Evolutionary conservation across 2,329 filamentous ascomycete genomes (phyloP), one percentile per base, ranked within the genome.

Genomic region (Lecanicillium sp.): DNA sequence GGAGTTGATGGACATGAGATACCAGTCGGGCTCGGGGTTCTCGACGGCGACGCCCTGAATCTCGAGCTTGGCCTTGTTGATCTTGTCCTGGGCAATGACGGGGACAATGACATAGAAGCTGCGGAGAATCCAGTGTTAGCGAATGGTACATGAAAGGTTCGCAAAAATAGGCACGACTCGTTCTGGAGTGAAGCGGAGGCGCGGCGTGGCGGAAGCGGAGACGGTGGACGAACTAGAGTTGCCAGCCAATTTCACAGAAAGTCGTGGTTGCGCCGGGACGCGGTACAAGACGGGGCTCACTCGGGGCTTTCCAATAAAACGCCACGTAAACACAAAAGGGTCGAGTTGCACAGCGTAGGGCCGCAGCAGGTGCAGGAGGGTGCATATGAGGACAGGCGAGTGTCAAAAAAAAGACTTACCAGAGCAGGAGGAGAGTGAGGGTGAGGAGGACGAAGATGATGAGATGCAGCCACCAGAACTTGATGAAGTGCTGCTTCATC

Each of bases 401-500:
- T 9, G 14, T 9, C 11, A n/a, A 19, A n/a, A 19, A 33, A 31
- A 32, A 31, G 19, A 70, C 76, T 71, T 64, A 81, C 78, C 81
- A 57, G 29, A 79, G 61, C 29, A 74, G 64, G 14, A 83, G 68
- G 28, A 78, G 61, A 12, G 83, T 57, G 25, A 77, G 64, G 31
- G 71, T 55, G 32, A 77, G 57, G 44, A 66, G 47, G 41, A 71
- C 52, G 37, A 77, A 54, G 13, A 65, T 53, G 42, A 81, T 60
- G 42, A 80, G 54, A 49, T 79, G 68, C 45, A 68, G 50, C 77
- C 78, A 82, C 79, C 78, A 82, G 49, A 72, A 79, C 48, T 62
- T 66, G 51, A 59, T 66, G 54, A 69, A 71, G 53, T 77, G 72
- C 33, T 65, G 60, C 40, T 60, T 59, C 46, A 62, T 60, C 20